Percentiles rank a stretch among this genome's conserved stretches.
These are phyloP conservation scores for Crithidia brevicula DNA, from an alignment of 208 protist species.

Conservation along the genomic window DNA sequence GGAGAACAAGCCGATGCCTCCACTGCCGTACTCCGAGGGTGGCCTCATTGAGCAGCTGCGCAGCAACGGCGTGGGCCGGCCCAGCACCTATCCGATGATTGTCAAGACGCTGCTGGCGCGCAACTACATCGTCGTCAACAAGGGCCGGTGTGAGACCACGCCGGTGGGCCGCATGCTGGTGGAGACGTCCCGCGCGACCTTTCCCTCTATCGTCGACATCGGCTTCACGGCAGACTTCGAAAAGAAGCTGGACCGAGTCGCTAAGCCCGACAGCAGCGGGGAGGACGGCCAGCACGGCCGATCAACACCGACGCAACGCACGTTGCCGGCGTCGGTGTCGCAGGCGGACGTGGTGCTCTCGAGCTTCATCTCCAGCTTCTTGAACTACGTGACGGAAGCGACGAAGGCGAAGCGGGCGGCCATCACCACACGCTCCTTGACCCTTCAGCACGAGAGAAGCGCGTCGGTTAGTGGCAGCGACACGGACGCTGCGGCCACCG, in stretches of 20 bases:
- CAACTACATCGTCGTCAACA: constrained; percentile 85
- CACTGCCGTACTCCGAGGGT: constrained; percentile 82
- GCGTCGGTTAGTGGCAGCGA: not conserved
- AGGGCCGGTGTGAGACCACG: constrained; percentile 85
- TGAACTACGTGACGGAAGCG: constrained; percentile 91
- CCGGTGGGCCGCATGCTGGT: constrained; percentile 77
- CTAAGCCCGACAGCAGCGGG: constrained; percentile 52
- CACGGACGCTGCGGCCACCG: not conserved
- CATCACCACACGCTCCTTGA: constrained; percentile 70
- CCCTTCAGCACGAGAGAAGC: constrained; percentile 50
- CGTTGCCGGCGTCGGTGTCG: too few species aligned
- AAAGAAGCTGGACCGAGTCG: constrained; percentile 88
- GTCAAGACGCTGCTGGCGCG: constrained; percentile 87
- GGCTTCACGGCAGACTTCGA: constrained; percentile 89
- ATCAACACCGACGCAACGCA: constrained; percentile 1
- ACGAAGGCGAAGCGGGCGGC: constrained; percentile 67
- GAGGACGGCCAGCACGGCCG: not conserved
- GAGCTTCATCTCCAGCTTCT: constrained; percentile 77
- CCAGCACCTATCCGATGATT: constrained; percentile 92
- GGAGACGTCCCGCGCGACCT: constrained; percentile 67
- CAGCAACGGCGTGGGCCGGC: constrained; percentile 85
- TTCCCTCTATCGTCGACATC: constrained; percentile 92
- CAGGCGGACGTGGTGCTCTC: constrained; percentile 88
- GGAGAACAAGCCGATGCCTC: constrained; percentile 65
- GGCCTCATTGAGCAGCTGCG: constrained; percentile 89